phyloP scores from a whole-genome alignment of 768 basidiomycete species.

The Mycena venus region DNA sequence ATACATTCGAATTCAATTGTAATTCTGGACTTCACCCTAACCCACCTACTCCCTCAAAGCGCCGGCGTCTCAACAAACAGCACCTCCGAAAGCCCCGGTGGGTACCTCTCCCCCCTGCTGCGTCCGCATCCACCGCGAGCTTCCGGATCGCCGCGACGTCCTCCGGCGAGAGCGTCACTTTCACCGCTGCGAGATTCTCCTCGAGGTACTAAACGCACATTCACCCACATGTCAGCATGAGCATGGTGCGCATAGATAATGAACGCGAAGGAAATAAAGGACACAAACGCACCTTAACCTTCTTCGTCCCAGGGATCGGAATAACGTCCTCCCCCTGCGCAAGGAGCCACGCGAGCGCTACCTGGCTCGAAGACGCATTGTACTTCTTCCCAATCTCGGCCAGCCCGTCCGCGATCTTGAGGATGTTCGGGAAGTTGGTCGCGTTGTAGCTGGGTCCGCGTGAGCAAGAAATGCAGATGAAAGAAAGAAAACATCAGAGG shows the following conservation, averaged over 20 bases:
- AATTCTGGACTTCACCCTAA: no score
- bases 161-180: slow-evolving; percentile 1
- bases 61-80: slow-evolving; percentile 40
- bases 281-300: slow-evolving; percentile 10
- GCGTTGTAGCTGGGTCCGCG: slow-evolving; percentile 34
- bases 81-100: not conserved
- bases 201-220: slow-evolving; percentile 53
- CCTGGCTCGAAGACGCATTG: slow-evolving; percentile 26
- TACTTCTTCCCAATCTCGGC: slow-evolving; percentile 48
- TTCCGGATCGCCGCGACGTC: slow-evolving; percentile 37
- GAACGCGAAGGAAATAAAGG: not conserved
- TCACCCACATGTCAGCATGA: not conserved
- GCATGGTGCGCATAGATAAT: not conserved
- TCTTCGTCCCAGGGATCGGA: slow-evolving; percentile 31
- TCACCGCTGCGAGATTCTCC: slow-evolving; percentile 44
- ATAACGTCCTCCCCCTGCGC: slow-evolving; percentile 28
- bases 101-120: slow-evolving; percentile 40
- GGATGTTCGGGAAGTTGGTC: slow-evolving; percentile 59
- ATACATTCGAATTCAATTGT: no score
- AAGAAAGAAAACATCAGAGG: not conserved
- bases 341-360: slow-evolving; percentile 31
- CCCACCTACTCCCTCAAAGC: slow-evolving; percentile 6
- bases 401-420: slow-evolving; percentile 50
- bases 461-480: not conserved
- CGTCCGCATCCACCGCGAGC: slow-evolving; percentile 41